Evolutionary conservation across 495 filamentous ascomycete species (phyloP).

Genomic region (Paragyromitra xinjiangensis): DNA sequence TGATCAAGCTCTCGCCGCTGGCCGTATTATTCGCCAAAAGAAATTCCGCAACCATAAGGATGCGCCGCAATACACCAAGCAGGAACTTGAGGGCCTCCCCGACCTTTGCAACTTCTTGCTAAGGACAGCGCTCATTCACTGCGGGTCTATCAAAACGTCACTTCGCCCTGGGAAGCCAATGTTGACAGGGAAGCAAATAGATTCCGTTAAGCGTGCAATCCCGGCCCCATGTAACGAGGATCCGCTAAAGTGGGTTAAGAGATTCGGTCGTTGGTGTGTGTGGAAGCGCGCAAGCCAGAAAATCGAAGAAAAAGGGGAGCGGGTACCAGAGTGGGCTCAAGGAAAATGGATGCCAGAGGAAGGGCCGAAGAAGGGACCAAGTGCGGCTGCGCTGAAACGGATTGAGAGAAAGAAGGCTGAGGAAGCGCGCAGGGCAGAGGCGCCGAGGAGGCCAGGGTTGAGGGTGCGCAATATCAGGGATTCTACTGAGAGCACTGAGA

Average conservation of each 20-base stretch:
- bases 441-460: slow-evolving; percentile 50
- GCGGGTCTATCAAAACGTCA: slow-evolving; percentile 69
- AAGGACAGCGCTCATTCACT: slow-evolving; percentile 73
- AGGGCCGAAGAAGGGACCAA: slow-evolving; percentile 44
- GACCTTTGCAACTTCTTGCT: slow-evolving; percentile 72
- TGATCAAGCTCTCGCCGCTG: slow-evolving; percentile 66
- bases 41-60: slow-evolving; percentile 66
- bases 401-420: slow-evolving; percentile 42
- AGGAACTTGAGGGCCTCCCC: slow-evolving; percentile 73
- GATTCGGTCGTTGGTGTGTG: slow-evolving; percentile 74
- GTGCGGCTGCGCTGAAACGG: slow-evolving; percentile 39
- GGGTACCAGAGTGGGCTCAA: slow-evolving; percentile 72
- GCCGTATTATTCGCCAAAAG: slow-evolving; percentile 65
- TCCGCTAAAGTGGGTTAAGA: slow-evolving; percentile 68
- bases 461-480: slow-evolving; percentile 50
- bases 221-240: slow-evolving; percentile 69
- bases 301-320: slow-evolving; percentile 60
- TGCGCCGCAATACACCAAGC: slow-evolving; percentile 70
- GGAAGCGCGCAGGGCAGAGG: slow-evolving; percentile 49
- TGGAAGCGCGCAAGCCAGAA: slow-evolving; percentile 74
- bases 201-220: slow-evolving; percentile 71
- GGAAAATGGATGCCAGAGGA: slow-evolving; percentile 54
- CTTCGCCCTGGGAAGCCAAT: slow-evolving; percentile 65
- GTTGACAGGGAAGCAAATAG: slow-evolving; percentile 42
- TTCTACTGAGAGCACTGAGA: slow-evolving; percentile 41